Evolutionary conservation across 129 eudicot species (phyloP).

Genomic region (Centella asiatica): DNA sequence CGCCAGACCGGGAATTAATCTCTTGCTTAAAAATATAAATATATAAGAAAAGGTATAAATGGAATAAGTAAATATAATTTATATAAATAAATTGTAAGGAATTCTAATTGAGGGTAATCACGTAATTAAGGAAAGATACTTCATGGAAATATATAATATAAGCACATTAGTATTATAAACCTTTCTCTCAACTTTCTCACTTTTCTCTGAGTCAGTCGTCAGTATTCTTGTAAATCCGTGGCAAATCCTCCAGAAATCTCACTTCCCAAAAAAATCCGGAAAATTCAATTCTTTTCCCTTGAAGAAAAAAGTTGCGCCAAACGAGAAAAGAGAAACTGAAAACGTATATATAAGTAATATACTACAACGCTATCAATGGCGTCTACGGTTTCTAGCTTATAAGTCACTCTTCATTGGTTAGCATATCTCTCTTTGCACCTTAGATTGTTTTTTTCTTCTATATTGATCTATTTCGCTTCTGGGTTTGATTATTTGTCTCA

Average conservation of each 20-base stretch:
- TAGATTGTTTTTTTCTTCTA: background rate
- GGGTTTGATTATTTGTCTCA: background rate
- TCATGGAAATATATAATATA: too few relatives aligned
- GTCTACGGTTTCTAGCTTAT: conserved; percentile 2
- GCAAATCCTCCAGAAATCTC: conserved; percentile 31
- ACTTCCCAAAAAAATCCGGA: conserved; percentile 25
- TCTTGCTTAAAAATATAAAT: too few relatives aligned
- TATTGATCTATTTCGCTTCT: conserved; percentile 8
- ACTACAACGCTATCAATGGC: background rate
- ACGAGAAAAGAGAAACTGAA: background rate
- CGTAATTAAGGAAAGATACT: too few relatives aligned
- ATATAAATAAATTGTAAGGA: too few relatives aligned
- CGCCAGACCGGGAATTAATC: too few relatives aligned
- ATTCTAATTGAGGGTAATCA: too few relatives aligned
- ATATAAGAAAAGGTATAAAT: too few relatives aligned
- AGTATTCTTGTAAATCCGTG: too few relatives aligned
- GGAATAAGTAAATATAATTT: too few relatives aligned
- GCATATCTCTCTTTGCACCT: background rate
- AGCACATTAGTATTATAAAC: too few relatives aligned
- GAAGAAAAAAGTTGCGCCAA: background rate
- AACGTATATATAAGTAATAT: background rate
- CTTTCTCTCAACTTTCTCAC: background rate
- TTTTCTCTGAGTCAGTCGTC: background rate
- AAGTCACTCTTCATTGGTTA: background rate
- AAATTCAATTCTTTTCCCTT: background rate